phyloP scores from a whole-genome alignment of 2,329 filamentous ascomycete genomes.

The Penicillium sp. region DNA sequence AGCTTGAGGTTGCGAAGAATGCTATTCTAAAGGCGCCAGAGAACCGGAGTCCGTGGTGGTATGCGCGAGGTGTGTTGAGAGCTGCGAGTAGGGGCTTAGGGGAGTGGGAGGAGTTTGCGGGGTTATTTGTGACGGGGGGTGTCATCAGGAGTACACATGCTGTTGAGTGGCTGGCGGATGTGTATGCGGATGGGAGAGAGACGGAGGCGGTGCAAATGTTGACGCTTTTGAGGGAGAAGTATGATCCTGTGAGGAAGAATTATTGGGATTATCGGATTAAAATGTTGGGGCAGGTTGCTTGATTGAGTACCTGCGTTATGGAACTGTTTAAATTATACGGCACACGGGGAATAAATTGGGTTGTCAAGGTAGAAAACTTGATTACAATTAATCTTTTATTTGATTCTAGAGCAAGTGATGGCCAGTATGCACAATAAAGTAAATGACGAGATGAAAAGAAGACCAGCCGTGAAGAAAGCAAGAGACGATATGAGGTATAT shows the following conservation, averaged over 20 bases:
- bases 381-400: conserved; percentile 3
- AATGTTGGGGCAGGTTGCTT: conserved; percentile 24
- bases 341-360: background rate
- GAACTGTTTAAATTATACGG: background rate
- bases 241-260: conserved; percentile 84
- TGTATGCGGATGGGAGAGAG: conserved; percentile 41
- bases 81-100: conserved; percentile 57
- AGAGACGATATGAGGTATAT: conserved; percentile 5
- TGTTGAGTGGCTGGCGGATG: conserved; percentile 50
- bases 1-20: conserved; percentile 70
- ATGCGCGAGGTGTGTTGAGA: conserved; percentile 71
- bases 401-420: conserved; percentile 4
- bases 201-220: conserved; percentile 68
- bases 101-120: conserved; percentile 54
- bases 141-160: conserved; percentile 61
- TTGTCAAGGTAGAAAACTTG: background rate
- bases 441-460: background rate
- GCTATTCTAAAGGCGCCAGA: conserved; percentile 80
- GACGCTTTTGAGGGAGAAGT: conserved; percentile 73
- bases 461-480: conserved; percentile 1
- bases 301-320: background rate
- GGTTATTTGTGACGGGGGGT: conserved; percentile 49
- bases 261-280: conserved; percentile 83
- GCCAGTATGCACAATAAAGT: conserved; percentile 7
- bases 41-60: conserved; percentile 94